Evolutionary conservation across 805 yeast genomes (phyloP), one percentile per base, ranked within the genome.

Genomic region (Lachancea thermotolerans): DNA sequence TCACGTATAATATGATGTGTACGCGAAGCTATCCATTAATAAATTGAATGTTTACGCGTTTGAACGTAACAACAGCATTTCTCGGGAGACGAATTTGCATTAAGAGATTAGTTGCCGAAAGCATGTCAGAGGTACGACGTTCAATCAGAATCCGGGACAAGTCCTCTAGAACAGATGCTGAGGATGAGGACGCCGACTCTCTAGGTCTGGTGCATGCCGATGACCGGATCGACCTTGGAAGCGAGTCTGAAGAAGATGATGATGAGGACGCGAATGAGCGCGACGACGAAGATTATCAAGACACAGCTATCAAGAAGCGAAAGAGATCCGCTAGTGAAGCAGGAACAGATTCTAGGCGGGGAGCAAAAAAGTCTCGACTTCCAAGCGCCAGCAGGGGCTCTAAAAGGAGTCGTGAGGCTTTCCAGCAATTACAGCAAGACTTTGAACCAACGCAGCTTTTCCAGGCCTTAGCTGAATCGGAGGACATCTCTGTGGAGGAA

Each of bases 391-490:
- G 49, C n/a, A 44, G 47, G 21, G 50, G 42, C 8, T 50, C 54
- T 11, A 55, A 48, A 39, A 56, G 55, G 35, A 59, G 54, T 25
- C 63, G 58, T 40, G 64, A 58, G 18, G 49, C 49, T 2, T 58
- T 69, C 44, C 60, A 69, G 33, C 70, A 69, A 41, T 62, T 67
- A 32, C 53, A 71, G 30, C 71, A 70, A 11, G 72, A 66, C 17
- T 75, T 73, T 52, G 68, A 68, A 37, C 77, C 75, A 29, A 73
- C 75, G 39, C 67, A 67, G 37, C 42, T 78, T 11, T 78, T 78
- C 47, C 73, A 74, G 46, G 78, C 81, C 0, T 60, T 82, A 37
- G 64, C 72, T 38, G 73, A 71, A 37, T 57, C 77, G 1, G 76
- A 67, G 33, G 75, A 73, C 16, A 56, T 72, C 1, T 73, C 85